Conservation (phyloP, 495 filamentous ascomycete species). For the Cenococcum geophilum region DNA sequence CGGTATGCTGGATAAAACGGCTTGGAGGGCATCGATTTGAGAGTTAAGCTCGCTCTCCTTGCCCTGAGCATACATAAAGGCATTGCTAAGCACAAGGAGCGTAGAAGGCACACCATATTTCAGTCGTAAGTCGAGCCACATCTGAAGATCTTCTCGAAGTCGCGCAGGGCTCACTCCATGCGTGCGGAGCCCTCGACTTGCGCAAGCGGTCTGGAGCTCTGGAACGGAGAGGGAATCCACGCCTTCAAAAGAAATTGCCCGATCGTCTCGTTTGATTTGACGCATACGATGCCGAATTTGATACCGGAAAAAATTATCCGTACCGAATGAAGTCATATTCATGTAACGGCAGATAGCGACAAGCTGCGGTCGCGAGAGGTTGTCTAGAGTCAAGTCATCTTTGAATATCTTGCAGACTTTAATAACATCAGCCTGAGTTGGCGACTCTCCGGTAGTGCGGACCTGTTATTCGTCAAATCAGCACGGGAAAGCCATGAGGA, state of each 20-base stretch:
- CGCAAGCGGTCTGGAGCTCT: slow-evolving; percentile 86
- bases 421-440: slow-evolving; percentile 85
- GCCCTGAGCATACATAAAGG: slow-evolving; percentile 89
- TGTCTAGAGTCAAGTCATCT: slow-evolving; percentile 96
- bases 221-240: slow-evolving; percentile 87
- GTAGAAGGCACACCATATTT: slow-evolving; percentile 92
- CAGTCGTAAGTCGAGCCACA: slow-evolving; percentile 90
- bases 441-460: slow-evolving; percentile 80
- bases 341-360: slow-evolving; percentile 98
- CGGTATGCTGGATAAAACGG: slow-evolving; percentile 87
- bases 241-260: slow-evolving; percentile 90
- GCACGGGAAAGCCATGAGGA: neutral
- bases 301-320: slow-evolving; percentile 95
- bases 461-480: slow-evolving; percentile 23
- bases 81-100: slow-evolving; percentile 90
- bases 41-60: slow-evolving; percentile 81
- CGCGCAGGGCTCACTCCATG: slow-evolving; percentile 81
- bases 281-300: slow-evolving; percentile 96
- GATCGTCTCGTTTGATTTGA: slow-evolving; percentile 97
- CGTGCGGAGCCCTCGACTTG: slow-evolving; percentile 84
- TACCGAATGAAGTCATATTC: slow-evolving; percentile 94
- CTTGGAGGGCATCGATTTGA: slow-evolving; percentile 89
- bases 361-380: slow-evolving; percentile 88
- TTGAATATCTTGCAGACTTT: slow-evolving; percentile 99
- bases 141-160: slow-evolving; percentile 83